phyloP scores from a whole-genome alignment of 805 yeast species.

The Pichia kluyveri region DNA sequence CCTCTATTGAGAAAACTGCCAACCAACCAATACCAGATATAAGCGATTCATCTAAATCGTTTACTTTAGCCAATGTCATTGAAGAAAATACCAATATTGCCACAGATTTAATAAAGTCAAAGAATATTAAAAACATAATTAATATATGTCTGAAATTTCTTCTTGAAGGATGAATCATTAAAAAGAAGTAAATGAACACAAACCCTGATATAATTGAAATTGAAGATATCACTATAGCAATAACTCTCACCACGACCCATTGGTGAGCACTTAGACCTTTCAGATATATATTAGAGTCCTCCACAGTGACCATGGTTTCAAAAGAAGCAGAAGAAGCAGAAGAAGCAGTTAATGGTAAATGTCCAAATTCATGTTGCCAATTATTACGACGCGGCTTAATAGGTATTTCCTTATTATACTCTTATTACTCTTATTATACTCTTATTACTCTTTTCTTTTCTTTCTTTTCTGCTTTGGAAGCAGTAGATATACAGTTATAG shows the following conservation, averaged over 20 bases:
- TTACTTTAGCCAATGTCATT: slow-evolving; percentile 1
- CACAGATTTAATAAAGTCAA: slow-evolving; percentile 68
- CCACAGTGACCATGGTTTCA: not conserved
- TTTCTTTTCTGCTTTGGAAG: too few species aligned
- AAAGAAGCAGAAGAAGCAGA: too few species aligned
- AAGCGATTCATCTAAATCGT: slow-evolving; percentile 25
- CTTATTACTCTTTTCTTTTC: too few species aligned
- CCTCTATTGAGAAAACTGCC: slow-evolving; percentile 73
- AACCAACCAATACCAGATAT: slow-evolving; percentile 70
- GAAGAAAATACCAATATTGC: slow-evolving; percentile 59
- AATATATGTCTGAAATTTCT: slow-evolving; percentile 62
- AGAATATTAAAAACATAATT: slow-evolving; percentile 56
- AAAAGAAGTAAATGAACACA: slow-evolving; percentile 48
- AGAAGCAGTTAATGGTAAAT: too few species aligned
- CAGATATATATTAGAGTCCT: not conserved
- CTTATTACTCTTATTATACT: too few species aligned
- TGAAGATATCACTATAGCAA: slow-evolving; percentile 41
- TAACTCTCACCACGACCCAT: slow-evolving; percentile 24
- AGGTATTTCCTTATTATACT: too few species aligned
- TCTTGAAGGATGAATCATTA: slow-evolving; percentile 55
- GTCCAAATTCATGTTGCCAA: too few species aligned
- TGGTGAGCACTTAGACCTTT: not conserved
- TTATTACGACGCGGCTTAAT: too few species aligned
- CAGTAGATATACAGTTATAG: too few species aligned
- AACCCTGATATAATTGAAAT: slow-evolving; percentile 47